Evolutionary conservation across 345 rosid species (phyloP), one percentile per base, ranked within the genome.

Genomic region (Geranium brycei): DNA sequence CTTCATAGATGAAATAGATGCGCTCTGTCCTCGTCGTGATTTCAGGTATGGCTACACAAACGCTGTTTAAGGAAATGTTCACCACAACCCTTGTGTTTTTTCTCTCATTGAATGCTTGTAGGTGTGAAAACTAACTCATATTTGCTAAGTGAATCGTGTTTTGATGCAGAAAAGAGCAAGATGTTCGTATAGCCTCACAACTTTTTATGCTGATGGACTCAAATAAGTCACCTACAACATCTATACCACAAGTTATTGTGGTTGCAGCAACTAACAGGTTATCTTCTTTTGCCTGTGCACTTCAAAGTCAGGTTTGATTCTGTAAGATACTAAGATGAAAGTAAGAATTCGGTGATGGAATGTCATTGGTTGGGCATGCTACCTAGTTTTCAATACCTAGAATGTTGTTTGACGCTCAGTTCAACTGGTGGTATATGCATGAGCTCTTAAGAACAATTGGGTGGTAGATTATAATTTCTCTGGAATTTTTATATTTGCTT

Each of bases 211-310:
- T 93, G 19, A 87, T 93, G 97, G 96, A 93, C 75, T 82, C 87
- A 62, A 85, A 76, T 71, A 86, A 74, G 67, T 79, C 81, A 13
- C 69, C 80, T 1, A 65, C 78, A 61, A 67, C 78, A 62, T 75
- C 82, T 60, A 70, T 73, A 62, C 74, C 75, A 62, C 84, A 77
- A 19, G 87, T 86, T 38, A 79, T 85, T 12, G 87, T 87, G 65
- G 91, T 93, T 68, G 93, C 98, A 69, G 86, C 99, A 51, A 88
- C 97, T 35, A 90, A 93, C 75, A 90, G 96, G 98, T 92, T 75
- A 32, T 63, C 73, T 51, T 57, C 66, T 35, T 47, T 10, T 13
- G 1, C 0, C 10, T 47, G 15, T 6, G 5, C 53, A 47, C 14
- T 3, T 47, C 15, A 47, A 47, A 13, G 53, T 47, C 15, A 8